Base-by-base conservation (phyloP, 306 rosid genomes). In the Glycine tomentella region DNA sequence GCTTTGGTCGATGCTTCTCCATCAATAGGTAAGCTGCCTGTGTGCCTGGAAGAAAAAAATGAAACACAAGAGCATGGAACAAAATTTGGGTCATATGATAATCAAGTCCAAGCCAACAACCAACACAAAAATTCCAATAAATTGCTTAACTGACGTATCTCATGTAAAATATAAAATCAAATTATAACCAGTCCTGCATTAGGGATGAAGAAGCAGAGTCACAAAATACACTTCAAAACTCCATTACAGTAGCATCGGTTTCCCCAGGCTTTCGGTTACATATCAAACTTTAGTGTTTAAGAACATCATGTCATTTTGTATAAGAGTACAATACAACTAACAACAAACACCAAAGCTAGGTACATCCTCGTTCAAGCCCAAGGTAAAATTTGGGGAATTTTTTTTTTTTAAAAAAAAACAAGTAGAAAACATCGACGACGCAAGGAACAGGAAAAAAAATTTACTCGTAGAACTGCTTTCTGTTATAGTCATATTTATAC, bases 1-100 rank as follows among this genome's bases (percentile, higher is more conserved):
- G 90, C 80, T 84, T 93, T 93, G 1, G 97, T 89, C 17, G 94
- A 82, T 55, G 97, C 94, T 2, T 95, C 97, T 6, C 99, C 98
- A 44, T 91, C 94, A 69, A 89, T 81, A 36, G 94, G 89, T 78
- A 90, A 85, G 74, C 76, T 85, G 53, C 86, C 92, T 3, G 91
- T 75, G 55, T 87, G 82, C 88, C 99, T 95, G 80, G 38, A 83
- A 77, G 55, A 31, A 61, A 81, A 81, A 73, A 10, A 61, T 15
- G 67, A 48, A 72, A 42, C 53, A 17, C 50, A 11, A 64, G 31
- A 79, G 46, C 46, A 72, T 71, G 72, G 34, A 11, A 69, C 69
- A 11, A 81, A 57, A 76, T 34, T 62, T 46, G 31, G 4, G 8
- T 10, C 71, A 33, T 38, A 64, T 15, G 38, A 63, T 56, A 62